Evolutionary conservation across 805 yeast genomes (phyloP), one percentile per base, ranked within the genome.

Genomic region (Candida peoriensis): DNA sequence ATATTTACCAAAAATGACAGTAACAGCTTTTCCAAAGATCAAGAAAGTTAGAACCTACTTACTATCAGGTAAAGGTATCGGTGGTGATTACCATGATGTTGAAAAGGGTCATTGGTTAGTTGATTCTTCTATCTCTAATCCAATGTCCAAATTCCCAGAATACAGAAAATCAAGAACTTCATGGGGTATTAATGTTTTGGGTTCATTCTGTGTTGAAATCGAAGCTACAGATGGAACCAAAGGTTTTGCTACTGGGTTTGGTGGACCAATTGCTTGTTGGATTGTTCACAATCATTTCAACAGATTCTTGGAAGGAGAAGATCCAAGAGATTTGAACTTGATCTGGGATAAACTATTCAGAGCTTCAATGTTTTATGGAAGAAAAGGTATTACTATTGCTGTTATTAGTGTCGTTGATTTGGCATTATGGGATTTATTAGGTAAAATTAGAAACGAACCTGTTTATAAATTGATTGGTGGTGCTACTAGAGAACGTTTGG

Each of bases 401-500:
- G 69, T 60, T 25, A 70, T 70, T 37, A 54, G 64, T 22, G 74
- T 67, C 20, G 60, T 70, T 38, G 75, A 70, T 42, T 55, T 70
- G 42, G 75, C 75, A 9, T 48, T 70, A 19, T 70, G 74, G 74
- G 75, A 70, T 54, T 50, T 70, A 17, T 55, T 69, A 42, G 75
- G 75, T 28, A 66, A 70, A 46, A 60, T 70, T 41, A 58, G 75
- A 57, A 56, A 57, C 36, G 75, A 70, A 50, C 75, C 75, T 5
- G 75, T 70, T 23, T 70, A 70, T 52, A 67, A 69, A 53, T 51
- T 70, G 66, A 66, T 67, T 47, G 75, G 75, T 33, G 75, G 75
- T 36, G 69, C 72, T 21, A 64, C 72, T 8, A 61, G 64, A 46
- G 65, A 69, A 28, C 59, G 55, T 43, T 52, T 70, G 36, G 60